Percentiles rank a stretch among this genome's conserved stretches.
These are phyloP conservation scores for Helicostylum pulchrum DNA, from an alignment of 192 early-diverging fungal species.

Conservation along the genomic window DNA sequence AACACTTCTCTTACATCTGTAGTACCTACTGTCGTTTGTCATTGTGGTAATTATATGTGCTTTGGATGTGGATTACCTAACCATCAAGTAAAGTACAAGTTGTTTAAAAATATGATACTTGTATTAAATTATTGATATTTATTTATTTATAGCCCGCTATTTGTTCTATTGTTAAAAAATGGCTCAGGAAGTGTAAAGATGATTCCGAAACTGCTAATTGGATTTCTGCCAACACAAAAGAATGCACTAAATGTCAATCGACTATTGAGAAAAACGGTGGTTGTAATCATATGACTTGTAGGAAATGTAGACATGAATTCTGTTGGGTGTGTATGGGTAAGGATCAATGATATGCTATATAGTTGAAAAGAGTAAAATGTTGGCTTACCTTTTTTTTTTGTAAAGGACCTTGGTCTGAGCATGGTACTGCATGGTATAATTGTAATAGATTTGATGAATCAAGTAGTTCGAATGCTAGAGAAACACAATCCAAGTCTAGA, in stretches of 20 bases:
- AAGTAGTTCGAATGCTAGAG: constrained; percentile 80
- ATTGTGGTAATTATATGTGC: constrained; percentile 80
- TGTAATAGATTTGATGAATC: constrained; percentile 98
- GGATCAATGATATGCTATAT: neutral
- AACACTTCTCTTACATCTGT: constrained; percentile 60
- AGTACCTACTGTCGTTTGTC: constrained; percentile 87
- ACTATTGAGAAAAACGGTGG: constrained; percentile 99
- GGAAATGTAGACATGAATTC: constrained; percentile 96
- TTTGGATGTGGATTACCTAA: constrained; percentile 85
- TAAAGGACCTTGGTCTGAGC: constrained; percentile 82
- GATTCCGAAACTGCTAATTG: constrained; percentile 98
- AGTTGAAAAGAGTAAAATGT: neutral
- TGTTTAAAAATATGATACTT: neutral
- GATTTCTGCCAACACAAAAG: constrained; percentile 93
- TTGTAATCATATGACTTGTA: constrained; percentile 99
- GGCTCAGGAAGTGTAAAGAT: constrained; percentile 93
- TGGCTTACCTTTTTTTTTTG: neutral
- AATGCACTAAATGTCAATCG: constrained; percentile 90
- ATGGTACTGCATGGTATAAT: constrained; percentile 94
- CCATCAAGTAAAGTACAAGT: constrained; percentile 55
- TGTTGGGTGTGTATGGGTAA: constrained; percentile 98
- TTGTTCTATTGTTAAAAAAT: constrained; percentile 50
- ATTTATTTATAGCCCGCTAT: constrained; percentile 68
- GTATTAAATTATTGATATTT: neutral
- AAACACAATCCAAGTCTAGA: constrained; percentile 83